These are phyloP conservation scores for Yarrowia bubula DNA, from an alignment of 805 yeast genomes.

Conservation along the genomic window DNA sequence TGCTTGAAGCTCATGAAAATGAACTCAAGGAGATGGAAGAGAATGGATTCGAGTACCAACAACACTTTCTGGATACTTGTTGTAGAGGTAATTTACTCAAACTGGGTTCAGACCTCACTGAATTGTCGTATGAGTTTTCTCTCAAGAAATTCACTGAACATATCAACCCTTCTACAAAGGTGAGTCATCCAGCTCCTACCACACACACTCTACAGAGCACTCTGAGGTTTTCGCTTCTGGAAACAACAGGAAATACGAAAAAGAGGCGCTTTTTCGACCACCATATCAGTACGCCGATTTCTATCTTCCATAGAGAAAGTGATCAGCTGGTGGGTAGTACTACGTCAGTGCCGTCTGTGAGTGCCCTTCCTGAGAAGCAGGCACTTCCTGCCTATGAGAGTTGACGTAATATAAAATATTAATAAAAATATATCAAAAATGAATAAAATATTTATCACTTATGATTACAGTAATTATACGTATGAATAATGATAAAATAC, in stretches of 20 bases:
- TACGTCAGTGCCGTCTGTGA: not conserved
- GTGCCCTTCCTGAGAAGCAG: not conserved
- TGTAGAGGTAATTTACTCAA: not conserved
- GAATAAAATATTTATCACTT: too few species aligned
- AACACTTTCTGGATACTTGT: constrained; percentile 5
- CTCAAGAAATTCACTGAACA: not conserved
- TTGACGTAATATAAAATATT: too few species aligned
- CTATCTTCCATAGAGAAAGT: not conserved
- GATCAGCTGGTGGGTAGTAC: too few species aligned
- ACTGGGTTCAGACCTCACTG: not conserved
- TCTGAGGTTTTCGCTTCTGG: not conserved
- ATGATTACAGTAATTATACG: not conserved
- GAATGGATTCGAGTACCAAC: not conserved
- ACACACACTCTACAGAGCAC: not conserved
- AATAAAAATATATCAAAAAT: too few species aligned
- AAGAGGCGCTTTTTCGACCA: constrained; percentile 1
- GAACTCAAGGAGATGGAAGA: not conserved
- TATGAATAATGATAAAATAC: not conserved
- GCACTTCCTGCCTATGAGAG: not conserved
- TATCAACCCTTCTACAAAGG: not conserved
- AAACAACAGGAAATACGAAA: not conserved
- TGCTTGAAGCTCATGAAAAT: not conserved
- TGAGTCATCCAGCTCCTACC: not conserved
- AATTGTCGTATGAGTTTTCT: not conserved
- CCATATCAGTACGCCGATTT: not conserved